Conservation (phyloP, 2,329 filamentous ascomycete species). For the Ophiosphaerella narmari region DNA sequence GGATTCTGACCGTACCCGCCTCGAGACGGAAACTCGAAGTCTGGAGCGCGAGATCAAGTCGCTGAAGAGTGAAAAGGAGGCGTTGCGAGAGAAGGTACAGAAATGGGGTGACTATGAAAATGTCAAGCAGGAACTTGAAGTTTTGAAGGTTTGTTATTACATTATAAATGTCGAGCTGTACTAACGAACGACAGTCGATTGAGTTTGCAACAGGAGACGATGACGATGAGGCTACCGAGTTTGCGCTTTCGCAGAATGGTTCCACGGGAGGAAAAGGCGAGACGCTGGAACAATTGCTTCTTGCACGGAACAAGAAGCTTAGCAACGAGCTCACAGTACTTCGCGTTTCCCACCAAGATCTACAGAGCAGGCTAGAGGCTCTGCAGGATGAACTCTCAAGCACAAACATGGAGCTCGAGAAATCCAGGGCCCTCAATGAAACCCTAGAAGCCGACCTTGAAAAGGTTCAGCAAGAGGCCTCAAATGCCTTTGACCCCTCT, state of each 20-base stretch:
- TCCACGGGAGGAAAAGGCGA: conserved; percentile 67
- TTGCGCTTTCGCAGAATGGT: conserved; percentile 53
- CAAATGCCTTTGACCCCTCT: conserved; percentile 79
- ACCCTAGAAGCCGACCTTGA: conserved; percentile 92
- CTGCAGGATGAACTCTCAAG: conserved; percentile 82
- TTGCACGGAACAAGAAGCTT: conserved; percentile 95
- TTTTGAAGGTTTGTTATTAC: conserved; percentile 67
- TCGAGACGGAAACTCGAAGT: conserved; percentile 76
- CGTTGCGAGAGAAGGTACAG: conserved; percentile 77
- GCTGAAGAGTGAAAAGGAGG: conserved; percentile 79
- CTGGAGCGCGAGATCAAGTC: conserved; percentile 77
- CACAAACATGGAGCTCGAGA: conserved; percentile 85
- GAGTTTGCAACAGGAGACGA: conserved; percentile 88
- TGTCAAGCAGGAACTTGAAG: conserved; percentile 92
- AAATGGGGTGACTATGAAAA: conserved; percentile 96
- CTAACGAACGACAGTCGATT: conserved; percentile 66
- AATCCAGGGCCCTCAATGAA: conserved; percentile 79
- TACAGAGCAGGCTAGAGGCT: conserved; percentile 77
- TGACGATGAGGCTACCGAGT: conserved; percentile 56
- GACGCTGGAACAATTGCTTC: conserved; percentile 84
- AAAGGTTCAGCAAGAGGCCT: conserved; percentile 81
- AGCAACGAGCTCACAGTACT: conserved; percentile 91
- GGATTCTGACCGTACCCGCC: conserved; percentile 75
- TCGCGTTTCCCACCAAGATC: conserved; percentile 89
- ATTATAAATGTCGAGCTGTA: background rate